Evolutionary conservation across 179 eudicot species (phyloP).

Genomic region (Beta corolliflora): DNA sequence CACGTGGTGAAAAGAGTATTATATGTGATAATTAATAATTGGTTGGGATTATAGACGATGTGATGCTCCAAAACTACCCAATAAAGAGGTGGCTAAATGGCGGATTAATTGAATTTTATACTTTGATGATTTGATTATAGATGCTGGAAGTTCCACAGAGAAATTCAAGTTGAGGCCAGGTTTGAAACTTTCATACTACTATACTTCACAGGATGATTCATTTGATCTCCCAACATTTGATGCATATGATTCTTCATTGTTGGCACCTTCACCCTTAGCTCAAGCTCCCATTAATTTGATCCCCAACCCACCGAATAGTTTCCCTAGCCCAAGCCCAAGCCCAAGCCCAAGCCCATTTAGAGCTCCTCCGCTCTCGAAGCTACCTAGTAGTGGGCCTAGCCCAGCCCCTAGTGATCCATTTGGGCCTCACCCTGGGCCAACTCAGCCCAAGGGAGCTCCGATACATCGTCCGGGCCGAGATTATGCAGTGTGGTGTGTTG

Average conservation of each 20-base stretch:
- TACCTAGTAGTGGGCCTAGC: slow-evolving; percentile 18
- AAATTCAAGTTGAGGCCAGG: slow-evolving; percentile 22
- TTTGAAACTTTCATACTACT: slow-evolving; percentile 20
- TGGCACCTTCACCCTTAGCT: slow-evolving; percentile 24
- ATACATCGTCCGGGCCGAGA: slow-evolving; percentile 15
- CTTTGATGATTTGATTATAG: slow-evolving; percentile 8
- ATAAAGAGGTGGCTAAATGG: no score
- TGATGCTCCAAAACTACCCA: background rate
- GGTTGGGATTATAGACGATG: background rate
- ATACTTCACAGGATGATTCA: slow-evolving; percentile 17
- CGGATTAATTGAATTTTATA: background rate
- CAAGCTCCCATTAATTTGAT: slow-evolving; percentile 9
- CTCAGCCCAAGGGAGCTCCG: slow-evolving; percentile 29
- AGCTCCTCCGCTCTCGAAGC: slow-evolving; percentile 1
- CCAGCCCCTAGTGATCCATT: slow-evolving; percentile 2
- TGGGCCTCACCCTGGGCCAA: slow-evolving; percentile 20
- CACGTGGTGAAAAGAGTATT: no score
- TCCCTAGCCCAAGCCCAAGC: slow-evolving; percentile 31
- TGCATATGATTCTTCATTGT: slow-evolving; percentile 27
- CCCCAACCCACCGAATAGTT: slow-evolving; percentile 13
- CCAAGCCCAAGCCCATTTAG: slow-evolving; percentile 33
- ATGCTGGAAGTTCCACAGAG: slow-evolving; percentile 23
- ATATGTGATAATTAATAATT: background rate
- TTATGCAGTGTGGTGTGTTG: slow-evolving; percentile 39
- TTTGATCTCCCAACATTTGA: slow-evolving; percentile 38